Percentiles rank a stretch among this genome's conserved stretches.
Conservation (phyloP, 2,329 filamentous ascomycete species). For the Amesomyces nigricolor region DNA sequence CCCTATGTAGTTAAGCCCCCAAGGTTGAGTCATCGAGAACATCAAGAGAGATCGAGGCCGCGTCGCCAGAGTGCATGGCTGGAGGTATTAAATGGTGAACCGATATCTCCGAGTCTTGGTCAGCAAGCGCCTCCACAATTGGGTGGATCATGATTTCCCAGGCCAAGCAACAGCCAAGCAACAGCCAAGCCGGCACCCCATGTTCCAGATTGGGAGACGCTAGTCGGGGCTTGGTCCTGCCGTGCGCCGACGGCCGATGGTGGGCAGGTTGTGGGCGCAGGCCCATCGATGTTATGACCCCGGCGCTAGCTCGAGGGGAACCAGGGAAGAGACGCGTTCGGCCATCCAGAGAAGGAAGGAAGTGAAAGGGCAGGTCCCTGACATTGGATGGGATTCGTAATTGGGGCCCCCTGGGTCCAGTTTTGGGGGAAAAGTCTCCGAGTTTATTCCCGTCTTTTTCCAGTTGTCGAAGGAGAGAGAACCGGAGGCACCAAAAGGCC, state of each 20-base stretch:
- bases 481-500: background rate
- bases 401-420: too few species aligned
- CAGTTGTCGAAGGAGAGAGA: background rate
- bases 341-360: background rate
- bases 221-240: constrained; percentile 2
- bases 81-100: background rate
- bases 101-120: constrained; percentile 6
- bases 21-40: too few species aligned
- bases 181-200: constrained; percentile 1
- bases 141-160: background rate
- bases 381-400: too few species aligned
- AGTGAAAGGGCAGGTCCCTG: background rate
- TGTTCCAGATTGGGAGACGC: background rate
- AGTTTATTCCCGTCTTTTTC: background rate
- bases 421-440: constrained; percentile 2
- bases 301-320: constrained; percentile 1
- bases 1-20: too few species aligned
- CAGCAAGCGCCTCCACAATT: background rate
- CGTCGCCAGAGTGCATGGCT: too few species aligned
- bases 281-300: constrained; percentile 2
- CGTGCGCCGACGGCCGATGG: constrained; percentile 1
- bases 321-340: background rate
- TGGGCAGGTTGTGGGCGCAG: background rate
- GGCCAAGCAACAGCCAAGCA: background rate
- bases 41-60: too few species aligned